A percentile compares a stretch with the other conserved stretches of the same genome.
phyloP scores from a whole-genome alignment of 139 green algal species.

The Astrephomene gubernaculifera region DNA sequence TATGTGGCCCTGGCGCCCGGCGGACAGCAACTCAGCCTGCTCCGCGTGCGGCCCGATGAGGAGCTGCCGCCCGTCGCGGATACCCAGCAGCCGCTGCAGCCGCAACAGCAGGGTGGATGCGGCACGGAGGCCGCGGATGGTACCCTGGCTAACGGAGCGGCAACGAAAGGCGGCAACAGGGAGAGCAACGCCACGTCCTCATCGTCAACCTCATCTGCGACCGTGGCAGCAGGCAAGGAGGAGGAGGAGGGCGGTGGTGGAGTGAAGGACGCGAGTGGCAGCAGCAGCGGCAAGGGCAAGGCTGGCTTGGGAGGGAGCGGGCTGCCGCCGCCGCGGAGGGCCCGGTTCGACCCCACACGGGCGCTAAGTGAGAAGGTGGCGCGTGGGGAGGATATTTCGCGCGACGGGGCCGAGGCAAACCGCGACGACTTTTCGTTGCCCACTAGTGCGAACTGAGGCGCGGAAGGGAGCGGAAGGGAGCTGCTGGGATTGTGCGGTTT shows the following conservation, averaged over 20 bases:
- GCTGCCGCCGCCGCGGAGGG: constrained; percentile 18
- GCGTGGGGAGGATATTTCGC: constrained; percentile 40
- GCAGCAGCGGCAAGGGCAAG: neutral
- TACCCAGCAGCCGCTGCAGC: neutral
- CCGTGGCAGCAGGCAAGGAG: neutral
- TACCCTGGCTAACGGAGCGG: neutral
- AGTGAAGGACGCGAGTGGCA: neutral
- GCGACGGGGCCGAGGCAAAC: constrained; percentile 39
- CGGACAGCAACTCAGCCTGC: constrained; percentile 4
- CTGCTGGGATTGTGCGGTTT: neutral
- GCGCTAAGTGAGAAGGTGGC: constrained; percentile 32
- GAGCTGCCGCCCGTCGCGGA: neutral
- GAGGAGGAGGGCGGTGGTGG: neutral
- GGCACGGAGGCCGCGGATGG: neutral
- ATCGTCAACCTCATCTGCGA: neutral
- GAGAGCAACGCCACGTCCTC: neutral
- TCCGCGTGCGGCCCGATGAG: constrained; percentile 17
- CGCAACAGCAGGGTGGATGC: neutral
- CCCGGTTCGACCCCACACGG: constrained; percentile 51
- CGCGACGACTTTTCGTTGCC: constrained; percentile 40
- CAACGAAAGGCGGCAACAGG: neutral
- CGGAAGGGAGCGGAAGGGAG: neutral
- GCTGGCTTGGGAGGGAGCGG: neutral
- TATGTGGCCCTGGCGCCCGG: constrained; percentile 32
- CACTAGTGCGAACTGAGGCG: constrained; percentile 14